Evolutionary conservation across 352 stramenopile species (phyloP), one percentile per base, ranked within the genome.

Genomic region (Peronosclerospora sorghi): DNA sequence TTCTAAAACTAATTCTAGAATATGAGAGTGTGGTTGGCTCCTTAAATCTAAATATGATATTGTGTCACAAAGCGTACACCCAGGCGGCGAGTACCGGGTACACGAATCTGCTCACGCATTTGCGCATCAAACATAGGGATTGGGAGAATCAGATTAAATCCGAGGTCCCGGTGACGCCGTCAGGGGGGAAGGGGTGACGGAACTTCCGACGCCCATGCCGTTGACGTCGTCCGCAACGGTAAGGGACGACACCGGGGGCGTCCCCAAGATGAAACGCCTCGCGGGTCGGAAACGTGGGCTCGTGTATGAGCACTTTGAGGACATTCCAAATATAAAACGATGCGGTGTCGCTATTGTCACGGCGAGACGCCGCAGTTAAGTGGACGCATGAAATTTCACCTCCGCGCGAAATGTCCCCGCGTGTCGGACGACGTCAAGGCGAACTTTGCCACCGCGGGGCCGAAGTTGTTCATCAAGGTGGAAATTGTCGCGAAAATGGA

Each of bases 91-190:
- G 46, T 23, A 66, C 60, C 2, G 60, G 60, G 18, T 70, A 70
- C 35, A 66, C 60, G 4, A 70, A 70, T 28, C 45, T 70, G 5
- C 44, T 70, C 37, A 66, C 60, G 10, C 60, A 70, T 26, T 35
- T 70, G 37, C 60, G 60, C 9, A 48, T 70, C 9, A 70, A 70
- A 48, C 60, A 70, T 41, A 28, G 41, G 1, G 46, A 58, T 20
- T 70, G 48, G 48, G 36, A 54, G 20, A 56, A 55, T 9, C 42
- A 59, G 35, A 58, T 62, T 32, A 37, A 52, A 10, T 17, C 29
- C 2, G 36, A 56, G 17, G 18, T n/a, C 0, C 48, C 63, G 12
- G 32, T 50, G 20, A 8, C 26, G n/a, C 7, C 28, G 2, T 9
- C 41, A 35, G n/a, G n/a, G 18, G 8, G 21, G 29, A 39, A 15